phyloP scores from a whole-genome alignment of 2,329 filamentous ascomycete species.

The Volutella citrinella region DNA sequence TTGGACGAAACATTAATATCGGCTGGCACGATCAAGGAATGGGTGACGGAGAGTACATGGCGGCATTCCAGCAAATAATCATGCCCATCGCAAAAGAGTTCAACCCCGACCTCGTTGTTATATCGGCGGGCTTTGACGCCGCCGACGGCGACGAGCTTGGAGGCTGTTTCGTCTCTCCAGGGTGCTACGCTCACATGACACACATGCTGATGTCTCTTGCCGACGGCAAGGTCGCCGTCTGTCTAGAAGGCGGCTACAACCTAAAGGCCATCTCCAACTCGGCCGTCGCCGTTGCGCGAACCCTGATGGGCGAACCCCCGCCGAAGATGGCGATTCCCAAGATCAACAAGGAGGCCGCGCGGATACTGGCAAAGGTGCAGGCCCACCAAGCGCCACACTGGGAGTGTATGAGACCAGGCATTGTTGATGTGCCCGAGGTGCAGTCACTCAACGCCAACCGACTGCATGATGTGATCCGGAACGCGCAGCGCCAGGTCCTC shows the following conservation, averaged over 20 bases:
- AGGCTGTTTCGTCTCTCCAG: constrained; percentile 85
- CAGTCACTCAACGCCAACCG: constrained; percentile 55
- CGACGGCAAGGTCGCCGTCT: constrained; percentile 84
- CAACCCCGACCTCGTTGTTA: constrained; percentile 88
- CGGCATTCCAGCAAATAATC: constrained; percentile 90
- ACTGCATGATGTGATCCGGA: constrained; percentile 76
- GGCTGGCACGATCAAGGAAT: constrained; percentile 71
- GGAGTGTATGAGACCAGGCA: constrained; percentile 77
- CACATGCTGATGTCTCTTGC: constrained; percentile 98
- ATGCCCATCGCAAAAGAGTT: constrained; percentile 97
- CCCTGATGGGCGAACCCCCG: constrained; percentile 93
- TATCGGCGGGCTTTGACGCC: constrained; percentile 94
- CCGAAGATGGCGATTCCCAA: constrained; percentile 55
- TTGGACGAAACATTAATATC: constrained; percentile 65
- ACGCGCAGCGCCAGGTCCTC: constrained; percentile 70
- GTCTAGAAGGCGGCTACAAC: constrained; percentile 95
- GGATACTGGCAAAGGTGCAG: constrained; percentile 57
- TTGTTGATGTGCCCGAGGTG: constrained; percentile 53
- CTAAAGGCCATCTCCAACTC: constrained; percentile 89
- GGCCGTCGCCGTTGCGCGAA: constrained; percentile 84
- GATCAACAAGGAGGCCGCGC: constrained; percentile 55
- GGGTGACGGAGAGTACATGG: constrained; percentile 96
- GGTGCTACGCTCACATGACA: constrained; percentile 97
- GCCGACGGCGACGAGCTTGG: constrained; percentile 91
- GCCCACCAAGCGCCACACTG: constrained; percentile 69